Evolutionary conservation across 306 rosid species (phyloP).

Genomic region (Corylus heterophylla): DNA sequence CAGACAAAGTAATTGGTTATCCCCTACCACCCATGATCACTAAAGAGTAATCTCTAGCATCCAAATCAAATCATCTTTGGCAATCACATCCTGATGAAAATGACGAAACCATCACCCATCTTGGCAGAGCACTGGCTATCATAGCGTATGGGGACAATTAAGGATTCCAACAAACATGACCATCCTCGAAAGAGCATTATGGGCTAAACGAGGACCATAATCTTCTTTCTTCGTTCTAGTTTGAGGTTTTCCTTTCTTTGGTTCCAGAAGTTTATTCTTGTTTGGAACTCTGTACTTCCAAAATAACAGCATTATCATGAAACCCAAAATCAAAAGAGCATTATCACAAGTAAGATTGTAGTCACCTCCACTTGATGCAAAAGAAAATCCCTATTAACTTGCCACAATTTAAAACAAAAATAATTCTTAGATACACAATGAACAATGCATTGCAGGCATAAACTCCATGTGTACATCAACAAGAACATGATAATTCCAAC

Average conservation of each 20-base stretch:
- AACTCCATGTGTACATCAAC: neutral
- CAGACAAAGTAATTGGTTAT: neutral
- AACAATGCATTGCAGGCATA: neutral
- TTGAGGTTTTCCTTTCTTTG: neutral
- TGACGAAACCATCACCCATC: too few relatives aligned
- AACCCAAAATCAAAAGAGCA: neutral
- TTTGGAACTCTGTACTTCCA: neutral
- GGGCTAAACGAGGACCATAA: too few relatives aligned
- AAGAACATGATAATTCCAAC: neutral
- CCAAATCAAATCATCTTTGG: neutral
- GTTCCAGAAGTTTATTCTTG: neutral
- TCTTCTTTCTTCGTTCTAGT: neutral
- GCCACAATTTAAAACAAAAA: neutral
- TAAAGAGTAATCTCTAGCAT: neutral
- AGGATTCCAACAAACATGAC: too few relatives aligned
- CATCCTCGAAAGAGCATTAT: neutral
- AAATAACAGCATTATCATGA: neutral
- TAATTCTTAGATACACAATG: neutral
- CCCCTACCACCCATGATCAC: conserved; percentile 8
- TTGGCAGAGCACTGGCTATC: too few relatives aligned
- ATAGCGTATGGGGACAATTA: too few relatives aligned
- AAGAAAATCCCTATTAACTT: neutral
- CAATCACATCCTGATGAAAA: too few relatives aligned
- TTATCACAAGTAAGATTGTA: neutral
- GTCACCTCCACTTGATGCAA: neutral